A percentile compares a stretch with the other conserved stretches of the same genome.
These are phyloP conservation scores for Pontederia paniculata DNA, from an alignment of 176 grass and related monocot species.

Conservation along the genomic window DNA sequence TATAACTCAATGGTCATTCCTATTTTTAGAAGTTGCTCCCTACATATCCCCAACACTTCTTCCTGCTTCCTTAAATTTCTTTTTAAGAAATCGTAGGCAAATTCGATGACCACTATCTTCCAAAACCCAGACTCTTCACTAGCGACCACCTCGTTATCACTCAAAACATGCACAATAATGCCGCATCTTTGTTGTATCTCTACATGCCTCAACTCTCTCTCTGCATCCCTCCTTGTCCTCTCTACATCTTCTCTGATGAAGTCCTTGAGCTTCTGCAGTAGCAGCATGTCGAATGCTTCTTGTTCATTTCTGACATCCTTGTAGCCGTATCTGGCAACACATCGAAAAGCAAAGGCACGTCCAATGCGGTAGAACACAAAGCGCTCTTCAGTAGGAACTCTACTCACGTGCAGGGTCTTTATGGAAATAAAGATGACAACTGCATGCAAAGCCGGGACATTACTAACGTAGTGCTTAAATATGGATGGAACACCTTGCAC, in stretches of 20 bases:
- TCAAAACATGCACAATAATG: conserved; percentile 51
- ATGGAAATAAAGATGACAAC: conserved; percentile 62
- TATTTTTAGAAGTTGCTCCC: conserved; percentile 37
- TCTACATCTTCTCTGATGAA: conserved; percentile 25
- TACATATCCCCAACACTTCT: conserved; percentile 35
- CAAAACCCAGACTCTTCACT: conserved; percentile 16
- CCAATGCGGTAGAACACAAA: conserved; percentile 47
- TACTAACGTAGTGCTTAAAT: conserved; percentile 48
- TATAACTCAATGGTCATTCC: conserved; percentile 58
- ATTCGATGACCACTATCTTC: conserved; percentile 48
- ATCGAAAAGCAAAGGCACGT: conserved; percentile 38
- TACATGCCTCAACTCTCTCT: conserved; percentile 27
- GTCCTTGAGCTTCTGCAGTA: conserved; percentile 40
- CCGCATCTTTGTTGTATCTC: conserved; percentile 35
- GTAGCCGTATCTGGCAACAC: conserved; percentile 65
- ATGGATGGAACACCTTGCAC: conserved; percentile 63
- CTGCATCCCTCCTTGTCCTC: neutral
- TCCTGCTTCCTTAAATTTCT: conserved; percentile 58
- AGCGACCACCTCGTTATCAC: conserved; percentile 49
- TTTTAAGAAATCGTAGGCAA: conserved; percentile 46
- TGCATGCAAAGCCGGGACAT: conserved; percentile 44
- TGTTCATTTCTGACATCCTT: conserved; percentile 53
- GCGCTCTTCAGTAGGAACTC: conserved; percentile 33
- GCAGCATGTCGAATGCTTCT: conserved; percentile 34
- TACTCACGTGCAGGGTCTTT: conserved; percentile 55